Percentiles rank a stretch among this genome's conserved stretches.
Evolutionary conservation across 2,329 filamentous ascomycete species (phyloP).

Genomic region (Bipolaris bicolor): DNA sequence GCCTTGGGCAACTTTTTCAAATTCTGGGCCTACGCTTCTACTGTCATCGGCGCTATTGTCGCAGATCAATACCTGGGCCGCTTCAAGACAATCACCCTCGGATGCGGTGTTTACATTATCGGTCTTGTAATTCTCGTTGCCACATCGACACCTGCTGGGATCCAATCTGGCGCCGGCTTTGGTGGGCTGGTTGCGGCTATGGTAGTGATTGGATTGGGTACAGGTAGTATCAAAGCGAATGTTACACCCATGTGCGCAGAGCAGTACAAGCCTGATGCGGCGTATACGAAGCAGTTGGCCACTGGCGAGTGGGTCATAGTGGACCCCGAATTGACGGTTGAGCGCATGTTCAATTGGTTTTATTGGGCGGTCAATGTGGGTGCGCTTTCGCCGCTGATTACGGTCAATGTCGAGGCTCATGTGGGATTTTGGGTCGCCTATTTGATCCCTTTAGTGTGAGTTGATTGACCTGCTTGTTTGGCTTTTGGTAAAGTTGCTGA

Average conservation of each 20-base stretch:
- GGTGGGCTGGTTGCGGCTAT: conserved; percentile 15
- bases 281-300: conserved; percentile 4
- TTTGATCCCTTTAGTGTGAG: conserved; percentile 13
- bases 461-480: not conserved
- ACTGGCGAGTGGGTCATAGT: conserved; percentile 15
- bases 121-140: conserved; percentile 15
- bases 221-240: conserved; percentile 21
- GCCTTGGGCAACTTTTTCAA: conserved; percentile 14
- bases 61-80: conserved; percentile 21
- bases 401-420: conserved; percentile 16
- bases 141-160: conserved; percentile 10
- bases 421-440: conserved; percentile 17
- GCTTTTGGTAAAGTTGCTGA: not conserved
- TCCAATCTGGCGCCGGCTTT: conserved; percentile 9
- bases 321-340: conserved; percentile 16
- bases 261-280: conserved; percentile 11
- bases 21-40: conserved; percentile 13
- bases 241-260: conserved; percentile 18
- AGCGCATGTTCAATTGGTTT: conserved; percentile 17
- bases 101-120: conserved; percentile 12
- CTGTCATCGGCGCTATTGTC: conserved; percentile 17
- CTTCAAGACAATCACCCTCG: conserved; percentile 13
- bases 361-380: conserved; percentile 18
- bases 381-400: conserved; percentile 11
- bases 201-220: conserved; percentile 16